phyloP scores from a whole-genome alignment of 2,329 filamentous ascomycete species.

The Malbranchea zuffiana region DNA sequence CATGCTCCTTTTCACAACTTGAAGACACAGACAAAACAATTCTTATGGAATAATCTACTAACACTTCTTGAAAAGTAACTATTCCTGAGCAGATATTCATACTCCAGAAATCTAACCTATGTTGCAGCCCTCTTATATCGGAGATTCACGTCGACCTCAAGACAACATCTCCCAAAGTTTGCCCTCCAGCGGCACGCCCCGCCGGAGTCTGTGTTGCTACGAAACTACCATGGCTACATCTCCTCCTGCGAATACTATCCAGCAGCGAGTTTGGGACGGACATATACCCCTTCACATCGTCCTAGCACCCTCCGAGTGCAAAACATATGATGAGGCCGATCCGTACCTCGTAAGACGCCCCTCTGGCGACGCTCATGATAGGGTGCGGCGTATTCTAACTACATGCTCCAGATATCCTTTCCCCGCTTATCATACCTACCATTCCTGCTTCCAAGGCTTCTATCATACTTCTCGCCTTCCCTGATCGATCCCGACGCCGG shows the following conservation, averaged over 20 bases:
- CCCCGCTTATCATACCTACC: conserved; percentile 59
- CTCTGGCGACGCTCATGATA: background rate
- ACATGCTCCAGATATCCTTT: conserved; percentile 50
- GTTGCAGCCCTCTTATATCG: too few species aligned
- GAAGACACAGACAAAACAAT: too few species aligned
- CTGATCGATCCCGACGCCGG: conserved; percentile 48
- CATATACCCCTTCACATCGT: conserved; percentile 50
- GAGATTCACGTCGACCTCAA: too few species aligned
- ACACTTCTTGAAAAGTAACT: too few species aligned
- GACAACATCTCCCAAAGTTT: too few species aligned
- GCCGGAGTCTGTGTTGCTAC: too few species aligned
- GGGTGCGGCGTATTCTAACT: too few species aligned
- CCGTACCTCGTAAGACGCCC: conserved; percentile 44
- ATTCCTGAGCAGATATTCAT: too few species aligned
- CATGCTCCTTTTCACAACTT: too few species aligned
- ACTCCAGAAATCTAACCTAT: too few species aligned
- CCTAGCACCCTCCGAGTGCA: conserved; percentile 49
- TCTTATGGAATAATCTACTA: too few species aligned
- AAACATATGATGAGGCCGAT: conserved; percentile 49
- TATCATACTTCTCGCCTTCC: conserved; percentile 49
- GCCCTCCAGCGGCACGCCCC: too few species aligned
- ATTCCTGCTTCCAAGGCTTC: conserved; percentile 51
- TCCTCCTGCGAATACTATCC: conserved; percentile 24
- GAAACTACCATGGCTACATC: conserved; percentile 17
- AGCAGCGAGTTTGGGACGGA: conserved; percentile 47